Evolutionary conservation across 2,329 filamentous ascomycete species (phyloP).

Genomic region (Sporothrix brunneoviolacea): DNA sequence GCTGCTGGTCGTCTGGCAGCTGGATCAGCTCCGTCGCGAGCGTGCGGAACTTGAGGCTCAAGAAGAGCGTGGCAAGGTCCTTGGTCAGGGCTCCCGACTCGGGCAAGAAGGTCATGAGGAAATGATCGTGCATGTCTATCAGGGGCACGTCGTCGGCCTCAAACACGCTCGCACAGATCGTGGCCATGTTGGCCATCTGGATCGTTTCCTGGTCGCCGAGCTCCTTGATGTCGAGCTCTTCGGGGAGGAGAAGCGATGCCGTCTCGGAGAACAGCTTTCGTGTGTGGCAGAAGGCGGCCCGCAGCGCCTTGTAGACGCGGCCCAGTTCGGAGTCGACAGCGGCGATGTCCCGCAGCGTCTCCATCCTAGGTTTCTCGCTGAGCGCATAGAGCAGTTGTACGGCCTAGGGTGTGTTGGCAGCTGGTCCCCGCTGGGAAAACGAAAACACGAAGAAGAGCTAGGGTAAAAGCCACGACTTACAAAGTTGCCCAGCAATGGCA

Average conservation of each 20-base stretch:
- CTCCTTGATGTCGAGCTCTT: constrained; percentile 33
- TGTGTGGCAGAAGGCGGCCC: constrained; percentile 27
- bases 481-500: constrained; percentile 29
- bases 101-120: constrained; percentile 38
- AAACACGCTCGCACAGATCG: constrained; percentile 36
- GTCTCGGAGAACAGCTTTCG: constrained; percentile 29
- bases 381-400: constrained; percentile 33
- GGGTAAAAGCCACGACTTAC: constrained; percentile 16
- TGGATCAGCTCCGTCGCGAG: constrained; percentile 7
- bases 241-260: constrained; percentile 26
- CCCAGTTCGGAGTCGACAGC: constrained; percentile 28
- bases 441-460: background rate
- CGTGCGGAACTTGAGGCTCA: constrained; percentile 39
- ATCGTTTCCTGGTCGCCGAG: constrained; percentile 34
- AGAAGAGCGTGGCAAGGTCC: constrained; percentile 36
- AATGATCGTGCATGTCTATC: constrained; percentile 37
- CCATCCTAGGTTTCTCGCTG: constrained; percentile 27
- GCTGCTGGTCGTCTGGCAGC: constrained; percentile 13
- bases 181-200: constrained; percentile 43
- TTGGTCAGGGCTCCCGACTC: constrained; percentile 33
- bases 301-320: constrained; percentile 29
- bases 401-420: constrained; percentile 20
- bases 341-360: constrained; percentile 24
- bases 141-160: constrained; percentile 33
- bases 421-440: no score